These are phyloP conservation scores for Alternaria sp. DNA, from an alignment of 2,329 filamentous ascomycete species.

Conservation along the genomic window DNA sequence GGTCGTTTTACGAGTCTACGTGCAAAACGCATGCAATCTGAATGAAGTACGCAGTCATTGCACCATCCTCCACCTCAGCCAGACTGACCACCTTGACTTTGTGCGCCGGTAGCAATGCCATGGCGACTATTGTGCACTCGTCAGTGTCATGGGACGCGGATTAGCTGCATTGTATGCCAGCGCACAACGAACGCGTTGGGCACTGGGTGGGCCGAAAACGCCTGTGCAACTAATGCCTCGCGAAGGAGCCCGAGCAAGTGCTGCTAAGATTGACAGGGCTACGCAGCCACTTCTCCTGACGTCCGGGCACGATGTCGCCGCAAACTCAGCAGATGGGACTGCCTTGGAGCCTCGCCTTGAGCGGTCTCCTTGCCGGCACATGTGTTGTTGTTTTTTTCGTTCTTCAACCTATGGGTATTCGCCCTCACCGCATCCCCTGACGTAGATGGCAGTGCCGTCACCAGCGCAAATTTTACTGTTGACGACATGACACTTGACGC, in stretches of 20 bases:
- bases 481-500: slow-evolving; percentile 11
- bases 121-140: background rate
- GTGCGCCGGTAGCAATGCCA: background rate
- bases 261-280: background rate
- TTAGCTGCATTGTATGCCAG: slow-evolving; percentile 2
- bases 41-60: slow-evolving; percentile 13
- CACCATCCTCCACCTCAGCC: background rate
- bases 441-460: slow-evolving; percentile 5
- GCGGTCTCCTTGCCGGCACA: slow-evolving; percentile 1
- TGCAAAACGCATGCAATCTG: slow-evolving; percentile 22
- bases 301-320: background rate
- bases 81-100: background rate
- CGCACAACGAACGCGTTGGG: slow-evolving; percentile 6
- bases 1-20: slow-evolving; percentile 27
- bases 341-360: background rate
- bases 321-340: background rate
- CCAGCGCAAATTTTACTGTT: background rate
- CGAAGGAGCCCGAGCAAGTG: background rate
- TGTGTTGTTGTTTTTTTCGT: slow-evolving; percentile 5
- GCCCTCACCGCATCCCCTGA: slow-evolving; percentile 15
- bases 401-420: slow-evolving; percentile 1
- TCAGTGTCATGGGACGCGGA: background rate
- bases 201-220: background rate
- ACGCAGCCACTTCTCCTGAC: background rate
- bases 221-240: background rate